Conservation (phyloP, 2,329 filamentous ascomycete genomes). For the Nemania sp. region DNA sequence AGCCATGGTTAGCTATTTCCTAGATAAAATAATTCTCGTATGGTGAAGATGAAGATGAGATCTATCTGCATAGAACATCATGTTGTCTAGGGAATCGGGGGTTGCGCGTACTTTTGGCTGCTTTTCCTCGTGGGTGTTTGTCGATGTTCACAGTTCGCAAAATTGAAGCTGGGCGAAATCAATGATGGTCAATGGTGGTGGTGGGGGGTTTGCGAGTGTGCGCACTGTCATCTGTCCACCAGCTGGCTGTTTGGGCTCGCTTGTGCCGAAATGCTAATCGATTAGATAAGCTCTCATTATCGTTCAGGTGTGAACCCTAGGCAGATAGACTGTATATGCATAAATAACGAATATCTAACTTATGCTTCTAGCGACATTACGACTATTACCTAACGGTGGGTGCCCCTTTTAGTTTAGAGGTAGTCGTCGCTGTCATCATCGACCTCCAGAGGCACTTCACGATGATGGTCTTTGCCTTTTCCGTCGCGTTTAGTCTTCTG, state of each 20-base stretch:
- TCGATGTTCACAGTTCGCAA: constrained; percentile 31
- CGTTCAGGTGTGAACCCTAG: neutral
- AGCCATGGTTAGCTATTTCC: constrained; percentile 58
- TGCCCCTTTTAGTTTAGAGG: no score
- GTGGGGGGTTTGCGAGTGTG: constrained; percentile 39
- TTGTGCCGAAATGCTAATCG: constrained; percentile 35
- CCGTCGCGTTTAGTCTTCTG: constrained; percentile 45
- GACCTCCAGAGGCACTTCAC: constrained; percentile 22
- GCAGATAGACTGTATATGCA: neutral
- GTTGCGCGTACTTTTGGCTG: constrained; percentile 40
- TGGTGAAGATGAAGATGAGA: neutral
- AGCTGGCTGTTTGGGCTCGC: constrained; percentile 32
- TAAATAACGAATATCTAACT: neutral
- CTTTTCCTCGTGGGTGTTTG: constrained; percentile 44
- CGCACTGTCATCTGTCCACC: constrained; percentile 30
- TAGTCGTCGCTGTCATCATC: constrained; percentile 20
- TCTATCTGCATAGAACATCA: neutral
- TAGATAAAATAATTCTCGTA: neutral
- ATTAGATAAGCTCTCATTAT: constrained; percentile 28
- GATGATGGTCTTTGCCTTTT: constrained; percentile 45
- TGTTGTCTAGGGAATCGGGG: constrained; percentile 10
- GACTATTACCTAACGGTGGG: no score
- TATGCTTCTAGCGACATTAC: neutral
- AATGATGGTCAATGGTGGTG: constrained; percentile 38
- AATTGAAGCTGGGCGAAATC: constrained; percentile 33